These are phyloP conservation scores for Pueraria montana DNA, from an alignment of 306 rosid genomes.

Conservation along the genomic window DNA sequence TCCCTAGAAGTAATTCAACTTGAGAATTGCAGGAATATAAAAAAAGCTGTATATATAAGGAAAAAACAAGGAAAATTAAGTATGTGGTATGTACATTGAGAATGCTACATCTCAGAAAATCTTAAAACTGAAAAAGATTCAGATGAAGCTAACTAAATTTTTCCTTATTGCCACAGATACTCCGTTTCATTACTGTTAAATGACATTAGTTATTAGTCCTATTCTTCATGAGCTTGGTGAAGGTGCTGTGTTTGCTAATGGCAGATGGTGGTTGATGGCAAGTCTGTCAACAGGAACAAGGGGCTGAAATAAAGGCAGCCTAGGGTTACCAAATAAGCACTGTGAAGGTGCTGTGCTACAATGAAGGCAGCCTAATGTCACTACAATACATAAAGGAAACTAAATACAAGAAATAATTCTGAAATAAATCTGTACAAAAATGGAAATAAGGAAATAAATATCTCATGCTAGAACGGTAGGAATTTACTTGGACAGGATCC, in stretches of 20 bases:
- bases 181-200: not conserved
- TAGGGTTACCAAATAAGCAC: not conserved
- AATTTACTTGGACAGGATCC: constrained; percentile 87
- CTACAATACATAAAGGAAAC: not conserved
- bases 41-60: constrained; percentile 18
- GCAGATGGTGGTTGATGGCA: not conserved
- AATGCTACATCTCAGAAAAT: constrained; percentile 37
- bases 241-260: not conserved
- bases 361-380: not conserved
- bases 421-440: not conserved
- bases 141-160: constrained; percentile 13
- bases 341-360: not conserved
- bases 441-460: constrained; percentile 1
- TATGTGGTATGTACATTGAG: constrained; percentile 11
- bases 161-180: constrained; percentile 4
- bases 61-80: constrained; percentile 11
- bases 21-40: constrained; percentile 49
- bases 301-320: not conserved
- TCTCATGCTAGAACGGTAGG: not conserved
- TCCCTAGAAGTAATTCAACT: constrained; percentile 97
- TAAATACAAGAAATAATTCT: not conserved
- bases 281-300: not conserved
- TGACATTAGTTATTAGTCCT: constrained; percentile 3
- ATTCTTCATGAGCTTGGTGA: not conserved
- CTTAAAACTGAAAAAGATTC: constrained; percentile 14